Evolutionary conservation across 208 protist genomes (phyloP), one percentile per base, ranked within the genome.

Genomic region (Vickermania spadyakhi): DNA sequence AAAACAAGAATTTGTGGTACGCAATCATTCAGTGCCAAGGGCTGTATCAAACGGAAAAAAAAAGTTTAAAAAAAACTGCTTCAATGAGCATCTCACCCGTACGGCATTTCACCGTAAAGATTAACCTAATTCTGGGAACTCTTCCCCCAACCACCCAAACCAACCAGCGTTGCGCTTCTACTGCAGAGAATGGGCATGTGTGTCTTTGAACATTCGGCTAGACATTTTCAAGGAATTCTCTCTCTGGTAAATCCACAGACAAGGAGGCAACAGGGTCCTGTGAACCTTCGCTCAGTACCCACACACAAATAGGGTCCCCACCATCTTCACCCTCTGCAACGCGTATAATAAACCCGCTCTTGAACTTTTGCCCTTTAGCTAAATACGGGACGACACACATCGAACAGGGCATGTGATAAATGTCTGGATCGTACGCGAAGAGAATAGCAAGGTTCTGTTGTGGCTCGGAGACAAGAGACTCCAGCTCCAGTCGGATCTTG

Each of bases 191-290:
- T 31, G n/a, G 7, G 28, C n/a, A n/a, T n/a, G n/a, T n/a, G n/a
- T n/a, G n/a, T n/a, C n/a, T n/a, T n/a, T n/a, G n/a, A n/a, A n/a
- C n/a, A n/a, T 25, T 26, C 4, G 14, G 3, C 60, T 61, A 83
- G 30, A 82, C 2, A 18, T 60, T 66, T n/a, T 79, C 73, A 22
- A 91, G 58, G 11, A 81, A 66, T 7, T 86, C 82, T 36, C 68
- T 70, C 52, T 92, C 79, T 0, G 93, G 93, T 30, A 97, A 64
- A 42, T 89, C 81, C 0, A 97, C 77, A 0, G 90, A n/a, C 4
- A 83, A 79, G 18, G 73, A 72, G 11, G 85, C 77, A 3, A 96
- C 62, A 1, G 88, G 78, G 1, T 62, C 53, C 0, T 52, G 18
- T 28, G 42, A 53, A 22, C 68, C 45, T 23, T 68, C 45, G 14